These are phyloP conservation scores for Venturia aucupariae DNA, from an alignment of 2,329 filamentous ascomycete species.

Conservation along the genomic window DNA sequence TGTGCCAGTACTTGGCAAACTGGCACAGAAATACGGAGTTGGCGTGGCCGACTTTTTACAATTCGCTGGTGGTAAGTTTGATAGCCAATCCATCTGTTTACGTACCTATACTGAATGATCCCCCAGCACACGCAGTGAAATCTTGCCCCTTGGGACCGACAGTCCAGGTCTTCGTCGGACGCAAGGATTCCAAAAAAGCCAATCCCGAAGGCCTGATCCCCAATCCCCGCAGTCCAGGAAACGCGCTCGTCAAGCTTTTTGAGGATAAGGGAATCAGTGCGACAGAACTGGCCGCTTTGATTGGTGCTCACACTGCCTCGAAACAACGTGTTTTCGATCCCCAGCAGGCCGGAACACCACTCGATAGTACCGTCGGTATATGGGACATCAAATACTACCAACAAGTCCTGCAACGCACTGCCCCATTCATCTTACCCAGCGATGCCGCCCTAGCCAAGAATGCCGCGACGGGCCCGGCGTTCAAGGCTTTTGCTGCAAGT, in stretches of 20 bases:
- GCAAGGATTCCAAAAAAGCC: conserved; percentile 4
- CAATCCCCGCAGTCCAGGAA: conserved; percentile 30
- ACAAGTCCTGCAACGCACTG: conserved; percentile 22
- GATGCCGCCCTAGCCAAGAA: conserved; percentile 24
- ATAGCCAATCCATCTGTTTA: not conserved
- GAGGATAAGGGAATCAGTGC: conserved; percentile 42
- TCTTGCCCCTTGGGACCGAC: conserved; percentile 43
- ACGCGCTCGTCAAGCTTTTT: conserved; percentile 40
- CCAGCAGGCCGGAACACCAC: conserved; percentile 17
- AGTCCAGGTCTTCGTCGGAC: conserved; percentile 35
- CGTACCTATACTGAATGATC: not conserved
- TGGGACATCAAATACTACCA: conserved; percentile 19
- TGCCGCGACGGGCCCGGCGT: conserved; percentile 22
- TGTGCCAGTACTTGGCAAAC: conserved; percentile 28
- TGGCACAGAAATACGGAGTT: conserved; percentile 36
- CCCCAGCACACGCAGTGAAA: conserved; percentile 36
- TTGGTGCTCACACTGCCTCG: conserved; percentile 45
- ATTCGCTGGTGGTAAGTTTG: conserved; percentile 30
- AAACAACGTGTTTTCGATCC: conserved; percentile 39
- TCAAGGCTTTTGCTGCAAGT: conserved; percentile 27
- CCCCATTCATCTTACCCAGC: conserved; percentile 23
- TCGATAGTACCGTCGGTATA: conserved; percentile 16
- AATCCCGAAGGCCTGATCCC: conserved; percentile 20
- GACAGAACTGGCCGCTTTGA: conserved; percentile 42
- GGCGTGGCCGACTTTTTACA: conserved; percentile 47